Percentiles rank a stretch among this genome's conserved stretches.
phyloP scores from a whole-genome alignment of 257 asterid species.

The Solanum boliviense region DNA sequence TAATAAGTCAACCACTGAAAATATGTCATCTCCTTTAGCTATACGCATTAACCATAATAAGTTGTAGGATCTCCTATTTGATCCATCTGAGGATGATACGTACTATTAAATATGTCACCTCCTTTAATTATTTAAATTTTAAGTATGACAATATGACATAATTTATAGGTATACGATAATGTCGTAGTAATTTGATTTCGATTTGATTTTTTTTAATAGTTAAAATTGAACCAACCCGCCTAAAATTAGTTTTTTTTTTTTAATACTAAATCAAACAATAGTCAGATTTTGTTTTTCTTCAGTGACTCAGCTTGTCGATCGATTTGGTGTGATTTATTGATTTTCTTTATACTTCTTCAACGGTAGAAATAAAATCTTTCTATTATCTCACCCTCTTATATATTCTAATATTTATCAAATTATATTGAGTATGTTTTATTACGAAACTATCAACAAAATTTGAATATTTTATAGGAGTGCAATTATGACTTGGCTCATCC shows the following conservation, averaged over 20 bases:
- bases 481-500: background rate
- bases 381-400: background rate
- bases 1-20: background rate
- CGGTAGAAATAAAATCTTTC: background rate
- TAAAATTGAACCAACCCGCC: background rate
- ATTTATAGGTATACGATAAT: background rate
- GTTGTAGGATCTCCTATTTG: background rate
- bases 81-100: background rate
- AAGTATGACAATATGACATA: background rate
- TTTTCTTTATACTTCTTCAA: background rate
- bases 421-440: background rate
- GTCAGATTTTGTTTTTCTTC: background rate
- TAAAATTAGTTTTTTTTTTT: rapidly evolving
- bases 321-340: background rate
- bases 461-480: background rate
- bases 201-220: background rate
- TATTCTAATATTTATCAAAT: background rate
- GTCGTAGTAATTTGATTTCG: background rate
- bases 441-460: background rate
- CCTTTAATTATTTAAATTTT: background rate
- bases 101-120: background rate
- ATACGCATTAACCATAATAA: background rate
- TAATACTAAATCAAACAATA: background rate
- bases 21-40: background rate
- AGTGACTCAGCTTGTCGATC: background rate